phyloP scores from a whole-genome alignment of 139 green algal species.

The Coccomyxa sp. region DNA sequence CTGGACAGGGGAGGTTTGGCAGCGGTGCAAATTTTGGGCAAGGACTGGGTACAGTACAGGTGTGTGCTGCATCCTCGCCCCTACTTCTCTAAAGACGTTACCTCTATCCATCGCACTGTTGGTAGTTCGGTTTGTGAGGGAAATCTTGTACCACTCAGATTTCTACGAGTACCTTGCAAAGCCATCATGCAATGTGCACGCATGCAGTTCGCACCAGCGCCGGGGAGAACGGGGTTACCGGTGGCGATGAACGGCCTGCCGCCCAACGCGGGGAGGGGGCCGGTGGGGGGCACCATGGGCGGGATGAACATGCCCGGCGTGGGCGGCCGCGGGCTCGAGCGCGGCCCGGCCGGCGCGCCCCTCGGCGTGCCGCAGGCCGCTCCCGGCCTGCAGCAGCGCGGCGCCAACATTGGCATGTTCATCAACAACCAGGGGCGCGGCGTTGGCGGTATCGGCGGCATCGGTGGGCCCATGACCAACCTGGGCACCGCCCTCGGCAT shows the following conservation, averaged over 20 bases:
- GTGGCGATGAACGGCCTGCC: constrained; percentile 16
- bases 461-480: background rate
- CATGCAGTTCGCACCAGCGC: constrained; percentile 11
- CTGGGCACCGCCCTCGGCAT: background rate
- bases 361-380: background rate
- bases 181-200: background rate
- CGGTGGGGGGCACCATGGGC: background rate
- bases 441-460: background rate
- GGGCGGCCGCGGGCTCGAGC: background rate
- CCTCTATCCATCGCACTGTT: background rate
- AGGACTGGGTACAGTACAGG: background rate
- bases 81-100: background rate
- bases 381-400: background rate
- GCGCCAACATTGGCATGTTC: background rate
- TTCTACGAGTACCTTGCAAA: background rate
- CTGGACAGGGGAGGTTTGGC: constrained; percentile 12
- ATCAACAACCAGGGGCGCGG: background rate
- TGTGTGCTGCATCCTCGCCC: background rate
- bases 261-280: background rate
- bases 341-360: background rate
- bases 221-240: constrained; percentile 4
- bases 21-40: background rate
- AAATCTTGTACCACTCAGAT: background rate
- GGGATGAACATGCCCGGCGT: background rate
- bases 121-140: background rate